Evolutionary conservation across 2,329 filamentous ascomycete genomes (phyloP).

Genomic region (Thielaviopsis punctulata): DNA sequence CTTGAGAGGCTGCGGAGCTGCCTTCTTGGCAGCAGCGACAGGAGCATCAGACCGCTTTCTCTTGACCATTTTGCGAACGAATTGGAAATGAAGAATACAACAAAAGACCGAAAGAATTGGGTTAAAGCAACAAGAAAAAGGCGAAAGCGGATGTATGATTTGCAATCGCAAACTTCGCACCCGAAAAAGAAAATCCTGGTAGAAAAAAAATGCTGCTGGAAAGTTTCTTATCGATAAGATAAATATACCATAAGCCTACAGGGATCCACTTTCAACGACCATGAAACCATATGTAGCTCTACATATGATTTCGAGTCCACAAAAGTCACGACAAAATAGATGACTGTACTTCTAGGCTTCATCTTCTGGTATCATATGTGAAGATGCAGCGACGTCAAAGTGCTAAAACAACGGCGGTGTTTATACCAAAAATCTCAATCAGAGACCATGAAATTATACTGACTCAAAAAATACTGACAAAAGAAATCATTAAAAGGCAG

Average conservation of each 20-base stretch:
- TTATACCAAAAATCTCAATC: too few relatives aligned
- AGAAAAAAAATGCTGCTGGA: conserved; percentile 5
- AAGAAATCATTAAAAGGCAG: background rate
- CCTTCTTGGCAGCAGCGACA: conserved; percentile 14
- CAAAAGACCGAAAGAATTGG: too few relatives aligned
- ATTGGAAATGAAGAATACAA: background rate
- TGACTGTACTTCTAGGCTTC: too few relatives aligned
- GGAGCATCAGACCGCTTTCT: conserved; percentile 28
- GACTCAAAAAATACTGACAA: background rate
- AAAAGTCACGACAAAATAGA: too few relatives aligned
- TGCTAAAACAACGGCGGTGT: too few relatives aligned
- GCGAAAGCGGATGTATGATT: background rate
- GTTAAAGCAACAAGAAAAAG: too few relatives aligned
- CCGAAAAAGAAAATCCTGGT: background rate
- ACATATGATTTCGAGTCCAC: too few relatives aligned
- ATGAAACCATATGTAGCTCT: background rate
- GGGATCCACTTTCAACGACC: conserved; percentile 2
- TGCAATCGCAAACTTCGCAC: background rate
- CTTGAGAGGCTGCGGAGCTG: conserved; percentile 1
- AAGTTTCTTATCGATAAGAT: conserved; percentile 13
- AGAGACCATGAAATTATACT: too few relatives aligned
- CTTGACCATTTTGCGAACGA: conserved; percentile 24
- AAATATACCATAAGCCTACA: background rate
- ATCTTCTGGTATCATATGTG: too few relatives aligned
- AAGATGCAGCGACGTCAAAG: too few relatives aligned